Percentiles rank a stretch among this genome's conserved stretches.
phyloP scores from a whole-genome alignment of 116 monocot genomes.

The Iris pallida region DNA sequence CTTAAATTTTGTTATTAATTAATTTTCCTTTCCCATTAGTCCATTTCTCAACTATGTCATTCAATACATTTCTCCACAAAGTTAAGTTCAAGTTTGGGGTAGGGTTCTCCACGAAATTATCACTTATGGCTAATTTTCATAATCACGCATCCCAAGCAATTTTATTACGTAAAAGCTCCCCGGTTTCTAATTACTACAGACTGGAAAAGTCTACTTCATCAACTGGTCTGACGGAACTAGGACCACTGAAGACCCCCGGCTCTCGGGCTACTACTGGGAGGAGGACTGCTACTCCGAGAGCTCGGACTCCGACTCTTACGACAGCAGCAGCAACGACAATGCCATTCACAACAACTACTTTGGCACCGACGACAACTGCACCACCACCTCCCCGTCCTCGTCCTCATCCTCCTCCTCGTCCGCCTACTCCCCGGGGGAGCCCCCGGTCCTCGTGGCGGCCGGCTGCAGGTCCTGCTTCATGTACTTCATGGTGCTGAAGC shows the following conservation, averaged over 20 bases:
- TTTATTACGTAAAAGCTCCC: not conserved
- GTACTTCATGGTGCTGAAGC: slow-evolving; percentile 86
- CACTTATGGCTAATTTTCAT: too few species aligned
- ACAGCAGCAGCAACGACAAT: not conserved
- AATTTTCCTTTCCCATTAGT: too few species aligned
- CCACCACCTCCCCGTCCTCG: slow-evolving; percentile 17
- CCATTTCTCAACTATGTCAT: too few species aligned
- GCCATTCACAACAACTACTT: not conserved
- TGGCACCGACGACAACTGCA: not conserved
- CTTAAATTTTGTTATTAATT: too few species aligned
- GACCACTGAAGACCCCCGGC: slow-evolving; percentile 55
- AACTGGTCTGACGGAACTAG: slow-evolving; percentile 56
- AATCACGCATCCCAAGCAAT: too few species aligned
- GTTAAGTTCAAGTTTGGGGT: not conserved
- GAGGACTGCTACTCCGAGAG: not conserved
- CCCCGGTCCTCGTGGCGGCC: slow-evolving; percentile 58
- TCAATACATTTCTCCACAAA: too few species aligned
- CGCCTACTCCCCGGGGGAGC: slow-evolving; percentile 2
- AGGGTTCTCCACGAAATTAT: too few species aligned
- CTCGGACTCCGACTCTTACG: not conserved
- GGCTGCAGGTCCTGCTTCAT: slow-evolving; percentile 85
- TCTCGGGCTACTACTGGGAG: not conserved
- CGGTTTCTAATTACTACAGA: slow-evolving; percentile 24
- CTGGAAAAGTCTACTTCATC: slow-evolving; percentile 75
- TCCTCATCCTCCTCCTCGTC: slow-evolving; percentile 29